These are phyloP conservation scores for Ophiosphaerella korrae DNA, from an alignment of 2,329 filamentous ascomycete genomes.

Conservation along the genomic window DNA sequence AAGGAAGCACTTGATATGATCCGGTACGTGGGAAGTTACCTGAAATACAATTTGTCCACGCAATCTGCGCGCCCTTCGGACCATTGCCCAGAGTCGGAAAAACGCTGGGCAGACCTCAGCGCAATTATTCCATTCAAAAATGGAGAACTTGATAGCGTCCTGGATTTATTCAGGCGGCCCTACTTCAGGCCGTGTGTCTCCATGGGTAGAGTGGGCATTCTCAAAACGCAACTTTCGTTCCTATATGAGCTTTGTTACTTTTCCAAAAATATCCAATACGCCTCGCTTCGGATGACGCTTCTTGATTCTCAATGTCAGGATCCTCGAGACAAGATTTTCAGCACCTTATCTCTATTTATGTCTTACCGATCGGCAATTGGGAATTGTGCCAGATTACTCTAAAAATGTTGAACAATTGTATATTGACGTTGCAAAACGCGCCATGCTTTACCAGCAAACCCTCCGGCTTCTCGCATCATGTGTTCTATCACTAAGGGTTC, in stretches of 20 bases:
- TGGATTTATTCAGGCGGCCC: neutral
- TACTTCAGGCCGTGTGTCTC: constrained; percentile 3
- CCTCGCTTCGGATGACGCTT: no score
- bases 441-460: neutral
- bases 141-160: neutral
- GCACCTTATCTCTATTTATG: neutral
- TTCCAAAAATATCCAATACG: no score
- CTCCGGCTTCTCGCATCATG: constrained; percentile 4
- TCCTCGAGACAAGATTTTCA: constrained; percentile 5
- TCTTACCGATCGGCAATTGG: neutral
- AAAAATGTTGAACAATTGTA: neutral
- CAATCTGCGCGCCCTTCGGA: neutral
- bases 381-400: constrained; percentile 3
- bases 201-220: no score
- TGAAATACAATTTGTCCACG: neutral
- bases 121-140: neutral
- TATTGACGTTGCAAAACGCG: neutral
- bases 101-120: neutral
- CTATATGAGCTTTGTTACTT: neutral
- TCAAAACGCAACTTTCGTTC: no score
- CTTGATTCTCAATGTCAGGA: constrained; percentile 3
- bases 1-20: constrained; percentile 2
- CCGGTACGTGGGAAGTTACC: neutral
- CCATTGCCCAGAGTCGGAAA: neutral
- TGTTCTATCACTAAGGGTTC: neutral